A percentile compares a stretch with the other conserved stretches of the same genome.
These are phyloP conservation scores for Neonectria punicea DNA, from an alignment of 2,329 filamentous ascomycete genomes.

Conservation along the genomic window DNA sequence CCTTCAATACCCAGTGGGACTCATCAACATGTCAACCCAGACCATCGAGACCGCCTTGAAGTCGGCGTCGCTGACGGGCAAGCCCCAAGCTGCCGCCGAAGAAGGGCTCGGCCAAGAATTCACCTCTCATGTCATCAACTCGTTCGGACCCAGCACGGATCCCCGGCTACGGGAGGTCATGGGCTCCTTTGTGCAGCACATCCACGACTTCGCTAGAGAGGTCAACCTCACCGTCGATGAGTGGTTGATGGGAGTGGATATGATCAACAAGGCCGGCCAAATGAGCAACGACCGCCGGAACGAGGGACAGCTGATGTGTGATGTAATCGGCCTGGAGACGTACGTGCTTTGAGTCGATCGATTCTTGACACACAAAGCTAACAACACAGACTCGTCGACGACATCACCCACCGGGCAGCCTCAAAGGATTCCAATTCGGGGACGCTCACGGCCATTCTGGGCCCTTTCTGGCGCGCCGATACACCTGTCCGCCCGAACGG, in stretches of 20 bases:
- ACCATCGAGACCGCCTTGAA: constrained; percentile 47
- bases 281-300: constrained; percentile 76
- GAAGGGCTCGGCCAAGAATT: constrained; percentile 61
- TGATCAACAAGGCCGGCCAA: constrained; percentile 71
- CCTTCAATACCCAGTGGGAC: too few species aligned
- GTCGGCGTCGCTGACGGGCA: constrained; percentile 54
- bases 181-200: constrained; percentile 73
- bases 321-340: constrained; percentile 79
- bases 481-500: constrained; percentile 78
- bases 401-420: constrained; percentile 76
- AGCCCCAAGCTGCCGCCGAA: constrained; percentile 53
- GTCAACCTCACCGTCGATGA: constrained; percentile 83
- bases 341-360: constrained; percentile 31
- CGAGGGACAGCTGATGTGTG: constrained; percentile 77
- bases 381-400: constrained; percentile 71
- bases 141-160: constrained; percentile 77
- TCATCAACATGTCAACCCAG: constrained; percentile 8
- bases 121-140: constrained; percentile 77
- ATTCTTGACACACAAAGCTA: not conserved
- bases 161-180: constrained; percentile 76
- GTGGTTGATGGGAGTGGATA: constrained; percentile 76
- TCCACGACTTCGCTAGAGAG: constrained; percentile 85
- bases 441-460: constrained; percentile 83
- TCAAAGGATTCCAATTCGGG: constrained; percentile 57
- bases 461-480: constrained; percentile 84